Evolutionary conservation across 2,329 filamentous ascomycete genomes (phyloP).

Genomic region (Dryadomyces sulphureus): DNA sequence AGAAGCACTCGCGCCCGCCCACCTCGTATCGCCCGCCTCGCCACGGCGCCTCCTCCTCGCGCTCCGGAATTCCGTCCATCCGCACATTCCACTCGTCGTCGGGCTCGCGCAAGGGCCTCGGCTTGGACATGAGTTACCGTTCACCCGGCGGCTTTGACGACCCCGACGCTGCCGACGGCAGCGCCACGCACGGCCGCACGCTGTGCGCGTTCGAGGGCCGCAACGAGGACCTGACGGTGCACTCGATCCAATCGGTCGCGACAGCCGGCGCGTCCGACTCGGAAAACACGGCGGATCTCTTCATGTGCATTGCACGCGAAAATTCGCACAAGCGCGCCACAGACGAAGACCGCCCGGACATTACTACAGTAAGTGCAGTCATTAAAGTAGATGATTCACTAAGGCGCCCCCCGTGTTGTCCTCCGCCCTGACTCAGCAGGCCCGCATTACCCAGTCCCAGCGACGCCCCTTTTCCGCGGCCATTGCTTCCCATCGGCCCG

Average conservation of each 20-base stretch:
- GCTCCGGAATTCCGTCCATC: conserved; percentile 33
- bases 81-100: conserved; percentile 42
- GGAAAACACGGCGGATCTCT: conserved; percentile 44
- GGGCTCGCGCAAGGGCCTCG: conserved; percentile 38
- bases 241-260: conserved; percentile 15
- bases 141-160: conserved; percentile 26
- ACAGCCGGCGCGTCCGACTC: conserved; percentile 24
- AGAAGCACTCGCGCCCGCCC: conserved; percentile 30
- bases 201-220: conserved; percentile 36
- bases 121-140: conserved; percentile 35
- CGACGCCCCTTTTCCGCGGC: conserved; percentile 39
- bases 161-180: conserved; percentile 17
- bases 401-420: no score
- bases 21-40: conserved; percentile 32
- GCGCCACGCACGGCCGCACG: conserved; percentile 32
- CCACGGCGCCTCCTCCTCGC: conserved; percentile 15
- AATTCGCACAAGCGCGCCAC: conserved; percentile 25
- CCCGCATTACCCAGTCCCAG: conserved; percentile 31
- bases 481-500: conserved; percentile 29
- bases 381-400: no score
- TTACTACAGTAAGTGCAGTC: conserved; percentile 35
- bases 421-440: conserved; percentile 19
- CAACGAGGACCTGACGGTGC: conserved; percentile 12
- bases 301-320: conserved; percentile 42
- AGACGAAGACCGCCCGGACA: conserved; percentile 20